Percentiles rank a stretch among this genome's conserved stretches.
Conservation (phyloP, 192 early-diverging fungal genomes). For the Umbelopsis ramanniana region DNA sequence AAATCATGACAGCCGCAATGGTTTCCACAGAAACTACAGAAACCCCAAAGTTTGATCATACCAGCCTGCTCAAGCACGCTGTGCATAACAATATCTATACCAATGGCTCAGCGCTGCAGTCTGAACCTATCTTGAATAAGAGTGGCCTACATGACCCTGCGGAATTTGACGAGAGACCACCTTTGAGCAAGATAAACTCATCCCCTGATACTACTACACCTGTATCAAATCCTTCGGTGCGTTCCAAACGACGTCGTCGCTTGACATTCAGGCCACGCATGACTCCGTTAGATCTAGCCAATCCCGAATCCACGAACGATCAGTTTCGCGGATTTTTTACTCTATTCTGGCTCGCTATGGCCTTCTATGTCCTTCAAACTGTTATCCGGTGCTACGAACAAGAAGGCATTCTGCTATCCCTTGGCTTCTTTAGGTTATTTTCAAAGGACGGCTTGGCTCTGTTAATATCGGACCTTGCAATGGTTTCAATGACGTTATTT, state of each 20-base stretch:
- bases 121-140: not conserved
- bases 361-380: constrained; percentile 66
- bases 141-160: not conserved
- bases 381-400: constrained; percentile 58
- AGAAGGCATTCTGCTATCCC: constrained; percentile 56
- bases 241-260: constrained; percentile 25
- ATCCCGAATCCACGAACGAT: constrained; percentile 40
- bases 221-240: not conserved
- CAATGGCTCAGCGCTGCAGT: not conserved
- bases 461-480: constrained; percentile 68
- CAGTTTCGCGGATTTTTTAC: constrained; percentile 77
- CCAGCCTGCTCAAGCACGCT: constrained; percentile 2
- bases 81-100: constrained; percentile 12
- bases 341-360: constrained; percentile 85
- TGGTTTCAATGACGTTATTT: constrained; percentile 70
- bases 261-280: constrained; percentile 33
- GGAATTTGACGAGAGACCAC: constrained; percentile 9
- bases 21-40: constrained; percentile 4
- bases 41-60: not conserved
- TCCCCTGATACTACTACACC: constrained; percentile 16
- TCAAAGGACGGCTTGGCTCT: constrained; percentile 68
- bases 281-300: constrained; percentile 36
- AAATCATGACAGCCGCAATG: not conserved
- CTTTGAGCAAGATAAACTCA: constrained; percentile 21
- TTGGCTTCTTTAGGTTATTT: constrained; percentile 59